These are phyloP conservation scores for Lodderomyces theae DNA, from an alignment of 1,139 yeast species.

Conservation along the genomic window DNA sequence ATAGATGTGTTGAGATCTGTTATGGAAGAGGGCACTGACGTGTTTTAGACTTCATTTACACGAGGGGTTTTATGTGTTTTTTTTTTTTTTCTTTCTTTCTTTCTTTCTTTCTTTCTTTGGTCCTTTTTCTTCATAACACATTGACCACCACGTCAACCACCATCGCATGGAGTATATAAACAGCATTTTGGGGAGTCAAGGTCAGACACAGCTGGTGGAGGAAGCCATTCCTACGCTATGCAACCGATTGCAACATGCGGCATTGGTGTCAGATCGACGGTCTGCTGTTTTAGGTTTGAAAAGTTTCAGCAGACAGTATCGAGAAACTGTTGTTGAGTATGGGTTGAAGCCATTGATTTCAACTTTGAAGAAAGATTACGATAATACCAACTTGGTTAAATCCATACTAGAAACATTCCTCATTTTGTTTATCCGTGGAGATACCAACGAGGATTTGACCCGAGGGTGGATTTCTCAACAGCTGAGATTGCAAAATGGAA, in stretches of 20 bases:
- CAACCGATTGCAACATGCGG: slow-evolving; percentile 82
- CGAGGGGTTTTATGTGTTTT: slow-evolving; percentile 2
- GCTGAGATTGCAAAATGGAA: slow-evolving; percentile 75
- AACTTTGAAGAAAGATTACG: slow-evolving; percentile 63
- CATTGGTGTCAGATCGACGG: slow-evolving; percentile 77
- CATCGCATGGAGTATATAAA: slow-evolving; percentile 40
- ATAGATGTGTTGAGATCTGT: too few relatives aligned
- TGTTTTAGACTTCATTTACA: too few relatives aligned
- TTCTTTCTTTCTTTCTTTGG: not conserved
- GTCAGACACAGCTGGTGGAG: slow-evolving; percentile 61
- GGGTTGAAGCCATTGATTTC: slow-evolving; percentile 75
- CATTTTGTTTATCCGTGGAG: slow-evolving; percentile 72
- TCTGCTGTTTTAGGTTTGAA: slow-evolving; percentile 90
- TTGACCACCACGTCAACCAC: slow-evolving; percentile 2
- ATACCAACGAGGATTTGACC: slow-evolving; percentile 55
- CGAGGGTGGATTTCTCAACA: slow-evolving; percentile 73
- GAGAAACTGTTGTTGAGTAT: slow-evolving; percentile 88
- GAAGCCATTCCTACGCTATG: slow-evolving; percentile 88
- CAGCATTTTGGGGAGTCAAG: slow-evolving; percentile 33
- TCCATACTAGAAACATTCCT: slow-evolving; percentile 84
- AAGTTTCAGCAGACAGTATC: slow-evolving; percentile 82
- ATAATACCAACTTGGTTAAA: slow-evolving; percentile 70
- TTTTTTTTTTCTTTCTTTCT: not conserved
- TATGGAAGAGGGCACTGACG: too few relatives aligned
- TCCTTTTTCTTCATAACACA: not conserved